phyloP scores from a whole-genome alignment of 441 rosid species.

The Populus hybrid region DNA sequence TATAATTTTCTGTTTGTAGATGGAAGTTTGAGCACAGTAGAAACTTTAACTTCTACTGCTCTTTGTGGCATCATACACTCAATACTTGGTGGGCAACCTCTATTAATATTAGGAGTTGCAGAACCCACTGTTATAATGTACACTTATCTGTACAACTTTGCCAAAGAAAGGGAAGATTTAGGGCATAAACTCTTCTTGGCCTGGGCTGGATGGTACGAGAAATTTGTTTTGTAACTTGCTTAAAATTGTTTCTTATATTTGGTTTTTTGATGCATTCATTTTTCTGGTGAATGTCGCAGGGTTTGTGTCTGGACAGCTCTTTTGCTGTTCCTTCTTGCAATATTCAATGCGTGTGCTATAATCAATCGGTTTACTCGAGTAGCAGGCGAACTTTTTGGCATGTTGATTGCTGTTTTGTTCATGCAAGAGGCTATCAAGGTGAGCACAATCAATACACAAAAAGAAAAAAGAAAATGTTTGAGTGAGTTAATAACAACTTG shows the following conservation, averaged over 20 bases:
- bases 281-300: slow-evolving; percentile 26
- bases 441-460: background rate
- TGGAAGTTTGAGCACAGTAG: slow-evolving; percentile 53
- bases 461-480: background rate
- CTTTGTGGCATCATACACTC: slow-evolving; percentile 58
- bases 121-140: slow-evolving; percentile 60
- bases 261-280: background rate
- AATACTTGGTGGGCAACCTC: slow-evolving; percentile 55
- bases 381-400: slow-evolving; percentile 58
- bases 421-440: slow-evolving; percentile 56
- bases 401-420: slow-evolving; percentile 55
- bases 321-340: slow-evolving; percentile 42
- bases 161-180: slow-evolving; percentile 35
- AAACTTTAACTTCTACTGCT: slow-evolving; percentile 54
- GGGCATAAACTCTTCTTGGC: slow-evolving; percentile 48
- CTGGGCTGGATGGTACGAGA: slow-evolving; percentile 56
- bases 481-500: background rate
- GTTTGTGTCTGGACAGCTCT: slow-evolving; percentile 63
- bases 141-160: slow-evolving; percentile 53
- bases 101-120: slow-evolving; percentile 10
- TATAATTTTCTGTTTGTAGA: slow-evolving; percentile 23
- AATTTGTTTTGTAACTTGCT: background rate
- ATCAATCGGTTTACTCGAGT: slow-evolving; percentile 52
- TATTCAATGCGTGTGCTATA: slow-evolving; percentile 42
- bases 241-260: background rate